Percentiles rank a stretch among this genome's conserved stretches.
Conservation (phyloP, 257 asterid species). For the Capsicum pubescens region DNA sequence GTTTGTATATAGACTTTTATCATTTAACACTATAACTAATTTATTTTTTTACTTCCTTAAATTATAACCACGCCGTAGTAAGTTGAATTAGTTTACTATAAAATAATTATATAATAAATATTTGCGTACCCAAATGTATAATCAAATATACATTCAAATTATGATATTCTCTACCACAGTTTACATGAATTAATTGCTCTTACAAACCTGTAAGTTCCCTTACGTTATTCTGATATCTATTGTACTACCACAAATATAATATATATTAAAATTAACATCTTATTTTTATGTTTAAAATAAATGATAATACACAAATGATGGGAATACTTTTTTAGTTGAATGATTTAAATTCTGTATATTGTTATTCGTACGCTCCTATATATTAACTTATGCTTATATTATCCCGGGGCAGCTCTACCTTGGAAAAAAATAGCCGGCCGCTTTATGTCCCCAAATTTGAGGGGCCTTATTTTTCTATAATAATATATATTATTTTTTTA, state of each 20-base stretch:
- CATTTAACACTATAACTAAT: too few species aligned
- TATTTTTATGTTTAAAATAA: neutral
- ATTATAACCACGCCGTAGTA: neutral
- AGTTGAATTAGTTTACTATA: neutral
- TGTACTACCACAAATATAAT: neutral
- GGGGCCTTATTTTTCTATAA: too few species aligned
- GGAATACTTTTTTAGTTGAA: neutral
- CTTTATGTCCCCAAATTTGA: too few species aligned
- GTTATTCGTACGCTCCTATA: too few species aligned
- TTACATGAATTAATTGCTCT: neutral
- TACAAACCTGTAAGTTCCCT: neutral
- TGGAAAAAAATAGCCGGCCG: too few species aligned
- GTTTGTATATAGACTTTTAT: too few species aligned
- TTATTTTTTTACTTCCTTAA: too few species aligned
- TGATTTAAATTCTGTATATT: neutral
- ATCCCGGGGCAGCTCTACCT: too few species aligned
- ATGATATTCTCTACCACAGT: neutral
- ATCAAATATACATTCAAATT: neutral
- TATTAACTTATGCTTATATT: too few species aligned
- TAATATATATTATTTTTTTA: too few species aligned
- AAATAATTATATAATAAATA: too few species aligned
- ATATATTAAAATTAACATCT: neutral
- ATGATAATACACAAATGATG: neutral
- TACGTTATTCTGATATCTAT: neutral
- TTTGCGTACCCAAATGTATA: neutral